Percentiles rank a stretch among this genome's conserved stretches.
These are phyloP conservation scores for Saturnispora hagleri DNA, from an alignment of 805 yeast species.

Conservation along the genomic window DNA sequence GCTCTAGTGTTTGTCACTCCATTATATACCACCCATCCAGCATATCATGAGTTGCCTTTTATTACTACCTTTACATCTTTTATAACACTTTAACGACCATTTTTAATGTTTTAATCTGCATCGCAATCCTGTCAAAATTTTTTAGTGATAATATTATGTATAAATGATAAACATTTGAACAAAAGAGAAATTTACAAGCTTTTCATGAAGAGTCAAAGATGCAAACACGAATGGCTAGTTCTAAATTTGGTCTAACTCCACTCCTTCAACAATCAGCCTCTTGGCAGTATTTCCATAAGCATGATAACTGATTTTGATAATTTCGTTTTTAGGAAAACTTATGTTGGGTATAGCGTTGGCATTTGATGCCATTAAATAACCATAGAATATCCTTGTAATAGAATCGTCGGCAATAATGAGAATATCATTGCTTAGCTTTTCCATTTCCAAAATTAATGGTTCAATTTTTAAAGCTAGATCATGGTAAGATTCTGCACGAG, in stretches of 20 bases:
- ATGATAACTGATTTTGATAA: slow-evolving; percentile 79
- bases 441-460: slow-evolving; percentile 88
- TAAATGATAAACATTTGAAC: background rate
- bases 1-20: background rate
- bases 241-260: slow-evolving; percentile 10
- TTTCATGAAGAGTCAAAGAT: background rate
- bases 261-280: slow-evolving; percentile 34
- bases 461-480: slow-evolving; percentile 93
- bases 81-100: background rate
- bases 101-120: background rate
- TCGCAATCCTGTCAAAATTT: too few relatives aligned
- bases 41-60: background rate
- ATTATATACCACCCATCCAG: background rate
- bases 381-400: slow-evolving; percentile 80
- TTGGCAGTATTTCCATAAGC: slow-evolving; percentile 72
- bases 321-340: slow-evolving; percentile 69
- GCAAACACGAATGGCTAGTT: too few relatives aligned
- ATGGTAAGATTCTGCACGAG: slow-evolving; percentile 91
- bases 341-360: slow-evolving; percentile 78
- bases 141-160: background rate
- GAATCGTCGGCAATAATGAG: slow-evolving; percentile 91
- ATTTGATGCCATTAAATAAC: slow-evolving; percentile 88
- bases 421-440: slow-evolving; percentile 79
- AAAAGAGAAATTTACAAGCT: background rate
- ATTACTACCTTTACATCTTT: background rate